phyloP scores from a whole-genome alignment of 2,329 filamentous ascomycete species.

The Neophaeococcomyces mojaviensis region DNA sequence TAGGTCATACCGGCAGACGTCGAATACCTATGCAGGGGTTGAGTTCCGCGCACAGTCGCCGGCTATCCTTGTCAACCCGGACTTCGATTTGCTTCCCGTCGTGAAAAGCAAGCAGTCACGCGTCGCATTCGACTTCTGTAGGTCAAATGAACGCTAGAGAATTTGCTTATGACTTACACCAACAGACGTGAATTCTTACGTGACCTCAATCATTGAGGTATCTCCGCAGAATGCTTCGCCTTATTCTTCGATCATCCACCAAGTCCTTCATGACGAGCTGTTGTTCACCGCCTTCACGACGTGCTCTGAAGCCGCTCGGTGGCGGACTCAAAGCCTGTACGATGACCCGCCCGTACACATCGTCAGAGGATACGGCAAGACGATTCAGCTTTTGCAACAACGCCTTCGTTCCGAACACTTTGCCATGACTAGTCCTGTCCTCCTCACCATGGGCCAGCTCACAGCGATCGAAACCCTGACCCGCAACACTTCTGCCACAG shows the following conservation, averaged over 20 bases:
- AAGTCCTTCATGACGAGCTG: constrained; percentile 1
- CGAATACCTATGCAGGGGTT: not conserved
- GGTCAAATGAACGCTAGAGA: no score
- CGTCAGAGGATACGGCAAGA: not conserved
- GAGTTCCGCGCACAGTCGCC: not conserved
- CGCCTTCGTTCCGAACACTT: not conserved
- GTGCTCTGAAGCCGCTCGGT: not conserved
- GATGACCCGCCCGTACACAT: not conserved
- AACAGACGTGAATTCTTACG: not conserved
- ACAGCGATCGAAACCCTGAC: not conserved
- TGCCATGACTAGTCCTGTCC: not conserved
- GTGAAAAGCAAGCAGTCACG: not conserved
- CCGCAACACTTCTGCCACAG: not conserved
- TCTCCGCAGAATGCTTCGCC: not conserved
- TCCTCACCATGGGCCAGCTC: constrained; percentile 2
- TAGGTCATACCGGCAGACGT: no score
- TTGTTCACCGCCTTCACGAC: constrained; percentile 2
- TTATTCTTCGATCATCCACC: not conserved
- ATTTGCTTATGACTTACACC: no score
- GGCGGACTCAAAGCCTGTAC: not conserved
- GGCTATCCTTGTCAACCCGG: not conserved
- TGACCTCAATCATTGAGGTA: not conserved
- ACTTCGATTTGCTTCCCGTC: not conserved
- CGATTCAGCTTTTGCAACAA: not conserved
- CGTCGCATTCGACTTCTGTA: constrained; percentile 1